A percentile compares a stretch with the other conserved stretches of the same genome.
Conservation (phyloP, 2,329 filamentous ascomycete species). For the Colletotrichum navitas region DNA sequence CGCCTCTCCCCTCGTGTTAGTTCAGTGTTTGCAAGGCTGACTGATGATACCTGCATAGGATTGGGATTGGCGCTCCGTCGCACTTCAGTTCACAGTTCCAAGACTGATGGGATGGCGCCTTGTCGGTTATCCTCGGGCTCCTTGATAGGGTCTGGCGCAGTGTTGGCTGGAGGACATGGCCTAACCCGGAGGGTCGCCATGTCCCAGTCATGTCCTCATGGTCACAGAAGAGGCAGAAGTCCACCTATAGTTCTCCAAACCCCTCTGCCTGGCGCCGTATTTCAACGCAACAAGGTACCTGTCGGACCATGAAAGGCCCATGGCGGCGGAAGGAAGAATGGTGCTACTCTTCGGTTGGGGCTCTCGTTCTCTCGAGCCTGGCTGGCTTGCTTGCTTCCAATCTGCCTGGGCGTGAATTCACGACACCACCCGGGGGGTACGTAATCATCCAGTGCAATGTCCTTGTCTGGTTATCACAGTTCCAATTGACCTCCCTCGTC, state of each 20-base stretch:
- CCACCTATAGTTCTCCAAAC: neutral
- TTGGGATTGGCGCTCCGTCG: conserved; percentile 23
- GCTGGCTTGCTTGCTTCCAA: conserved; percentile 12
- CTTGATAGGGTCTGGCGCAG: conserved; percentile 25
- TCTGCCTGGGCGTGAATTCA: conserved; percentile 12
- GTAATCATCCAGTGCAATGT: conserved; percentile 11
- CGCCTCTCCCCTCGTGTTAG: conserved; percentile 1
- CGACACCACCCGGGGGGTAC: conserved; percentile 15
- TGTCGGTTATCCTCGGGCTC: conserved; percentile 7
- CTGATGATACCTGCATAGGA: conserved; percentile 27
- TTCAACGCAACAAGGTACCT: conserved; percentile 8
- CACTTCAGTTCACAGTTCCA: conserved; percentile 29
- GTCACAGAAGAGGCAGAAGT: neutral
- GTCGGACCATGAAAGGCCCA: neutral
- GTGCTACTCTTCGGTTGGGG: neutral
- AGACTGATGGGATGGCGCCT: conserved; percentile 29
- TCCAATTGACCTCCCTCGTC: conserved; percentile 8
- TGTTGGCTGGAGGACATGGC: conserved; percentile 19
- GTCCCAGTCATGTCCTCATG: conserved; percentile 9
- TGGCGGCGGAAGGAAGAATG: neutral
- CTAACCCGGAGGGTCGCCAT: conserved; percentile 16
- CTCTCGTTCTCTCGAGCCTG: neutral
- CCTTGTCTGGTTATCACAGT: conserved; percentile 22
- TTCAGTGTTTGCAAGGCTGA: conserved; percentile 35
- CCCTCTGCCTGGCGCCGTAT: neutral